Conservation (phyloP, 768 basidiomycete species). For the Gyrodon lividus region DNA sequence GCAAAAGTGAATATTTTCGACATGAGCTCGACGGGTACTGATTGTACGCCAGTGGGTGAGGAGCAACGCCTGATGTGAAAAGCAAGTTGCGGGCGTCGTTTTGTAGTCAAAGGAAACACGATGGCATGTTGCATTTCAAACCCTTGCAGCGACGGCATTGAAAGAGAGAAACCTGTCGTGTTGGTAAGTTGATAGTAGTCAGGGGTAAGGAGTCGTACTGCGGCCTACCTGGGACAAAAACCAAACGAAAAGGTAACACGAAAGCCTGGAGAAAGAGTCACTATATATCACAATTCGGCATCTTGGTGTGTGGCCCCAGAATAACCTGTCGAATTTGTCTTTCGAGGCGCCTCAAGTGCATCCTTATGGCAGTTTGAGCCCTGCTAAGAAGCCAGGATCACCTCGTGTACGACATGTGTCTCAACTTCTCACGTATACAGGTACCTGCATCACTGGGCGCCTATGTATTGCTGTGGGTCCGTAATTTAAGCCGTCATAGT, state of each 20-base stretch:
- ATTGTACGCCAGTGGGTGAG: not conserved
- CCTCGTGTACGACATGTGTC: conserved; percentile 24
- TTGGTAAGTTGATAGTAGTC: not conserved
- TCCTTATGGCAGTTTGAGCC: conserved; percentile 11
- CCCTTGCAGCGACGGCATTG: conserved; percentile 13
- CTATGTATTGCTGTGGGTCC: conserved; percentile 1
- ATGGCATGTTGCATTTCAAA: not conserved
- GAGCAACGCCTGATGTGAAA: not conserved
- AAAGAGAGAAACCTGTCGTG: not conserved
- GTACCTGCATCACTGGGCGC: conserved; percentile 1
- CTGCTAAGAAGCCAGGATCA: conserved; percentile 11
- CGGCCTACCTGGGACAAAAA: not conserved
- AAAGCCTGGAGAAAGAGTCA: not conserved
- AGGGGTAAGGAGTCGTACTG: not conserved
- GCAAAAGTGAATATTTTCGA: conserved; percentile 36
- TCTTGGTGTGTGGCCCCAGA: conserved; percentile 1
- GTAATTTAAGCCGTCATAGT: not conserved
- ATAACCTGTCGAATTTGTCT: not conserved
- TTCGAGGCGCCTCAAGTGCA: not conserved
- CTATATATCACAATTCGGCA: conserved; percentile 2
- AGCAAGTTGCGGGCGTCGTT: not conserved
- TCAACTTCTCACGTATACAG: not conserved
- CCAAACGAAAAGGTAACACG: not conserved
- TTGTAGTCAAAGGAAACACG: not conserved
- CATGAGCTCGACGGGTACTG: conserved; percentile 37